Percentiles rank a stretch among this genome's conserved stretches.
Evolutionary conservation across 148 eudicot genomes (phyloP).

Genomic region (Rhododendron kiyosumense): DNA sequence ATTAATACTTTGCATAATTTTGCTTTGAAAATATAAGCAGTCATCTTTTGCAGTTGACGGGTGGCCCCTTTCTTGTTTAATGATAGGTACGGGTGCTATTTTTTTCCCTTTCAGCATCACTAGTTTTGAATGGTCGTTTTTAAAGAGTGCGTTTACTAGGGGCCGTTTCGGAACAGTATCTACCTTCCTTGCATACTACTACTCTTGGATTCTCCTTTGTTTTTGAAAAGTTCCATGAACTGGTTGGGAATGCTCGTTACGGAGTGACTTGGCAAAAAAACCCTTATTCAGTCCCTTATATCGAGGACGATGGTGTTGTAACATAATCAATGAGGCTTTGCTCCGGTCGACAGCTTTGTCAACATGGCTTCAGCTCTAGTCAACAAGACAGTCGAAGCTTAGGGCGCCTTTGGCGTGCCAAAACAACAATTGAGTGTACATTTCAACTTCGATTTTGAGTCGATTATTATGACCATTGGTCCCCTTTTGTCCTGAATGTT

Average conservation of each 20-base stretch:
- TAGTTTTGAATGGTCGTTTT: not conserved
- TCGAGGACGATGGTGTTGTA: no score
- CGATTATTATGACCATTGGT: not conserved
- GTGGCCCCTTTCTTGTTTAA: not conserved
- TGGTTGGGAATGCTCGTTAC: no score
- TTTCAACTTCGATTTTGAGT: not conserved
- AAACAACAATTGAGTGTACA: not conserved
- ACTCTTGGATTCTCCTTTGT: not conserved
- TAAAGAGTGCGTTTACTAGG: not conserved
- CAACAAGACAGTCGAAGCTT: not conserved
- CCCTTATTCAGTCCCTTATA: no score
- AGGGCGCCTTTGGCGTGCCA: not conserved
- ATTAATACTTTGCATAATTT: not conserved
- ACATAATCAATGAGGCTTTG: no score
- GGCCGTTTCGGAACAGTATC: not conserved
- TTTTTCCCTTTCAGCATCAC: no score
- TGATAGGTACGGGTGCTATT: not conserved
- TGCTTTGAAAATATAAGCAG: not conserved
- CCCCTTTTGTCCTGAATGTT: not conserved
- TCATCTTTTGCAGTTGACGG: not conserved
- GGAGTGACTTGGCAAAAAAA: no score
- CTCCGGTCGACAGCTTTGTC: no score
- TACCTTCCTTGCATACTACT: no score
- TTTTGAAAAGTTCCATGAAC: not conserved
- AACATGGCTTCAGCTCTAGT: no score